Evolutionary conservation across 2,329 filamentous ascomycete genomes (phyloP), one percentile per base, ranked within the genome.

Genomic region (Ilyonectria destructans): DNA sequence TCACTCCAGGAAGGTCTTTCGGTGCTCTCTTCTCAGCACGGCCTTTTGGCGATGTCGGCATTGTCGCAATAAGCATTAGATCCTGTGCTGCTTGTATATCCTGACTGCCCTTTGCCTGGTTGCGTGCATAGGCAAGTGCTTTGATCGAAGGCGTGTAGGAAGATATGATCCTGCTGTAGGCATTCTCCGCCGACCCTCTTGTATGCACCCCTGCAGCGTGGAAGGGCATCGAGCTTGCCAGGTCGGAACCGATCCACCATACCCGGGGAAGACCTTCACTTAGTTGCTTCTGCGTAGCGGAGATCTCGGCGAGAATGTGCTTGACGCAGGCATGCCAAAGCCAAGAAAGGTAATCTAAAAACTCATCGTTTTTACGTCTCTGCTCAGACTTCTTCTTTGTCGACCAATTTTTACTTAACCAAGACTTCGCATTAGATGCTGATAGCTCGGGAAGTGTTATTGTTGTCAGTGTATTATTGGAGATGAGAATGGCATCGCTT

Each of bases 401-500:
- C 3, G 29, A 31, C 23, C 23, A 52, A 2, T 31, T 15, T 52
- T 52, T 31, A 19, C 26, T 52, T 52, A 33, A 1, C 49, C 49
- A 33, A 33, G 17, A 31, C 49, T 15, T 52, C 13, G 12, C 49
- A 31, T 33, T 10, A 29, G 7, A 1, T 19, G 49, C 49, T 52
- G 10, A 52, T 13, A 52, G n/a, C 4, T n/a, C 10, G 7, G 49
- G 26, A n/a, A 52, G 49, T 33, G 23, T 19, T 12, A 52, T 31
- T 33, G 26, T 33, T 1, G 1, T 52, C 1, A 52, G 23, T 33
- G 26, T 8, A 19, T 19, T 52, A 2, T 15, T n/a, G 23, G 26
- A 33, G 49, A 52, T 52, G 23, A 52, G 21, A 52, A 52, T 52
- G 12, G 49, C 23, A 52, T 52, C 49, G 49, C 49, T 52, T 52